Evolutionary conservation across 805 yeast genomes (phyloP).

Genomic region (Blastobotrys peoriensis): DNA sequence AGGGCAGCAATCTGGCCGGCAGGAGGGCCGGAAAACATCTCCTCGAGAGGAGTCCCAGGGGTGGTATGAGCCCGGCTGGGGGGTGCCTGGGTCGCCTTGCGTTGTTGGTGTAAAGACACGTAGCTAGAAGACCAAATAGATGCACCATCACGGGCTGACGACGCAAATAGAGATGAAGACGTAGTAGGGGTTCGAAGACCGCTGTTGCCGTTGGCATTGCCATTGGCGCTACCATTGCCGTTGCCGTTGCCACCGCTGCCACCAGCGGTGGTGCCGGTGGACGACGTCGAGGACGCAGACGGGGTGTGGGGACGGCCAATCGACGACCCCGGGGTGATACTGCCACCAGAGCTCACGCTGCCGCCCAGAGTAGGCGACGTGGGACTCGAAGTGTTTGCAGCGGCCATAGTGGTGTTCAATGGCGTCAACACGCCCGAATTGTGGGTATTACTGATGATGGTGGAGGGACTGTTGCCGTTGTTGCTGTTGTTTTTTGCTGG

Average conservation of each 20-base stretch:
- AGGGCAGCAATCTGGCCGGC: background rate
- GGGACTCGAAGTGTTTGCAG: constrained; percentile 1
- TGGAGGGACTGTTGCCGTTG: background rate
- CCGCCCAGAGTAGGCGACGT: constrained; percentile 5
- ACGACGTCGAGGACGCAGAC: constrained; percentile 3
- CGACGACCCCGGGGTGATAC: background rate
- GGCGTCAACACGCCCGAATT: background rate
- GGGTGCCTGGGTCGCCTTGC: constrained; percentile 9
- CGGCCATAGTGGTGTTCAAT: background rate
- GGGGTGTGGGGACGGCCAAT: constrained; percentile 2
- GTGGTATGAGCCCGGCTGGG: constrained; percentile 14
- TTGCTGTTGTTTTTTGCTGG: background rate
- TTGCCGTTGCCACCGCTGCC: background rate
- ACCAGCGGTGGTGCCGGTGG: constrained; percentile 1
- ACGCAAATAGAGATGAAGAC: constrained; percentile 11
- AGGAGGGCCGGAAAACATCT: constrained; percentile 17
- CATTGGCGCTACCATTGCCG: background rate
- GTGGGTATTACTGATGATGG: too few relatives aligned
- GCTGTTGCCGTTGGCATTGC: background rate
- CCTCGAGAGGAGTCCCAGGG: constrained; percentile 19
- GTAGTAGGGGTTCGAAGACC: constrained; percentile 8
- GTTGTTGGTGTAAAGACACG: constrained; percentile 15
- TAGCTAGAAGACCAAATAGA: constrained; percentile 17
- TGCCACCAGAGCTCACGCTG: background rate
- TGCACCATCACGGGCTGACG: constrained; percentile 22